Evolutionary conservation across 192 early-diverging fungal genomes (phyloP), one percentile per base, ranked within the genome.

Genomic region (Umbelopsis isabellina): DNA sequence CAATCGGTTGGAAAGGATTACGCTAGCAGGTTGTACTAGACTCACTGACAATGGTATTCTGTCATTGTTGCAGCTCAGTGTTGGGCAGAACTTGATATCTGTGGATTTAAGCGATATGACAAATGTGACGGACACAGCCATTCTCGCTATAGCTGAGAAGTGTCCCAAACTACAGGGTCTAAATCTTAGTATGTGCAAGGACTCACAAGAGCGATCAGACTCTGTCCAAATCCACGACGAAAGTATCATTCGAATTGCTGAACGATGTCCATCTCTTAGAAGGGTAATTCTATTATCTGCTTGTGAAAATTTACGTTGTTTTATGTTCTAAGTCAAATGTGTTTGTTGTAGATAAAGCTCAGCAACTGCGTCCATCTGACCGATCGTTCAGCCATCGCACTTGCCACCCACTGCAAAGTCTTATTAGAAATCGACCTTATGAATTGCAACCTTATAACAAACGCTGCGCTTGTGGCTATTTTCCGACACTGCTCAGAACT

Each of bases 401-500:
- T 88, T n/a, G 84, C 83, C 21, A 65, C 51, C 12, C 53, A 83
- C 61, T 88, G 86, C 66, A 77, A 80, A 11, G 76, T 78, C 7
- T 71, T 88, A 22, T 71, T 88, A 64, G 86, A 88, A 61, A 78
- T 88, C 13, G 86, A 88, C 67, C 58, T 87, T 27, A 82, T 78
- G 44, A 81, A 82, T 46, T 88, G 86, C 68, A 68, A 68, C 18
- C 73, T 76, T 8, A 80, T 88, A 65, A 85, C 81, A 2, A 80
- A 86, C 65, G 61, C 61, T 21, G 76, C 80, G 11, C 74, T 88
- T 15, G 65, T 75, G 22, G 52, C 73, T 0, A 76, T 88, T 30
- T 83, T 86, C 46, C 46, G 80, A 55, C 71, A 70, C 15, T 73
- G 80, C 25, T 77, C 69, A 25, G 81, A 88, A 41, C 66, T 88